These are phyloP conservation scores for Cichorium intybus DNA, from an alignment of 140 eudicot species.

Conservation along the genomic window DNA sequence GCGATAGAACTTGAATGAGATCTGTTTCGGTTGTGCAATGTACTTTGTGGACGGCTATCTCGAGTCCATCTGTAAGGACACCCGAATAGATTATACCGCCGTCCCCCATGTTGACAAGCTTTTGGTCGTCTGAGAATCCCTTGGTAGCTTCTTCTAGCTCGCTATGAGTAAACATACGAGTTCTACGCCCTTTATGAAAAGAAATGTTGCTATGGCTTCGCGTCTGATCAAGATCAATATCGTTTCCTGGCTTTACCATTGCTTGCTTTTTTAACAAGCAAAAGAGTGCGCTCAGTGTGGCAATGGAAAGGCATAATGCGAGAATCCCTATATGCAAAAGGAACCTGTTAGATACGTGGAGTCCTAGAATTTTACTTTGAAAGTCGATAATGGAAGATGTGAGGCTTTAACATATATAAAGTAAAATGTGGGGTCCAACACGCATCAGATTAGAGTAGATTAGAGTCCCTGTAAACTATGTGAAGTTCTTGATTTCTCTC, in stretches of 20 bases:
- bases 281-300: constrained; percentile 44
- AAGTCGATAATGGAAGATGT: not conserved
- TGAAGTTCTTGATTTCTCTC: no score
- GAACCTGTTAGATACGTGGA: not conserved
- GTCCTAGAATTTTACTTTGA: not conserved
- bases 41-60: constrained; percentile 62
- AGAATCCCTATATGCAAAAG: constrained; percentile 55
- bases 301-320: constrained; percentile 45
- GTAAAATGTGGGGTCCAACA: no score
- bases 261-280: constrained; percentile 54
- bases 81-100: constrained; percentile 52
- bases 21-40: constrained; percentile 56
- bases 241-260: constrained; percentile 34
- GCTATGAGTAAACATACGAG: constrained; percentile 56
- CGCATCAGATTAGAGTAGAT: not conserved
- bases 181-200: constrained; percentile 40
- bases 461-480: no score
- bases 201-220: constrained; percentile 37
- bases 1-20: constrained; percentile 52
- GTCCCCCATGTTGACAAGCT: constrained; percentile 38
- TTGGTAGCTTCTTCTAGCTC: constrained; percentile 86
- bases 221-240: constrained; percentile 29
- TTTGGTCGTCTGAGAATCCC: constrained; percentile 53
- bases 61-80: constrained; percentile 48
- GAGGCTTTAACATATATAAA: not conserved